Evolutionary conservation across 768 basidiomycete species (phyloP).

Genomic region (Suillus alpinus): DNA sequence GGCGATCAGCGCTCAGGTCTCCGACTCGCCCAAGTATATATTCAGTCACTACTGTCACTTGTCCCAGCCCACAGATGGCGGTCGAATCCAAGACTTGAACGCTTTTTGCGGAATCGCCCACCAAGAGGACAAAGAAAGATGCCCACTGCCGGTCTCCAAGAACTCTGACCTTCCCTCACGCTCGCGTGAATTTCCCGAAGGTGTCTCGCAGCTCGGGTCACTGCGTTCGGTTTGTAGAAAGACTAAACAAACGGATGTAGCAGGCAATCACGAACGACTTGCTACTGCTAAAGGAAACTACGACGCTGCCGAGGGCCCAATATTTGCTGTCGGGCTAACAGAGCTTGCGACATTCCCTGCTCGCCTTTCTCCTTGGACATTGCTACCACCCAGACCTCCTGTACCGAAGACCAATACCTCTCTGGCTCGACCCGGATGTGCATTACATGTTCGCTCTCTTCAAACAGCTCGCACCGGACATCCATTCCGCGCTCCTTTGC

Average conservation of each 20-base stretch:
- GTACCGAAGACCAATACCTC: conserved; percentile 25
- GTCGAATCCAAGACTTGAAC: too few species aligned
- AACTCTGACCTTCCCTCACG: neutral
- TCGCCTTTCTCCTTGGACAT: conserved; percentile 6
- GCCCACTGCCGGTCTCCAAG: neutral
- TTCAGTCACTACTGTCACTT: too few species aligned
- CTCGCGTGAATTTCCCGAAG: neutral
- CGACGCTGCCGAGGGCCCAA: neutral
- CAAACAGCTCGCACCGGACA: conserved; percentile 28
- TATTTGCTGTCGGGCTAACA: neutral
- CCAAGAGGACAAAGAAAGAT: too few species aligned
- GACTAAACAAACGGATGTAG: neutral
- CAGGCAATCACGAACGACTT: neutral
- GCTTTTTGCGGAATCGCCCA: too few species aligned
- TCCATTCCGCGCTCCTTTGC: conserved; percentile 22
- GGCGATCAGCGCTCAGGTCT: too few species aligned
- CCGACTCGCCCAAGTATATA: too few species aligned
- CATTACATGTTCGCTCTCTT: conserved; percentile 33
- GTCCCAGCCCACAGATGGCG: too few species aligned
- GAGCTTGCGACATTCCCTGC: neutral
- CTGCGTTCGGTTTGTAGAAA: neutral
- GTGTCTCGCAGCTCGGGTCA: neutral
- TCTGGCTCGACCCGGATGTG: conserved; percentile 29
- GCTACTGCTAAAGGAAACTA: neutral
- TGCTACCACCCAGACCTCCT: conserved; percentile 19